Conservation (phyloP, 2,329 filamentous ascomycete genomes). For the Neoarthrinium moseri region DNA sequence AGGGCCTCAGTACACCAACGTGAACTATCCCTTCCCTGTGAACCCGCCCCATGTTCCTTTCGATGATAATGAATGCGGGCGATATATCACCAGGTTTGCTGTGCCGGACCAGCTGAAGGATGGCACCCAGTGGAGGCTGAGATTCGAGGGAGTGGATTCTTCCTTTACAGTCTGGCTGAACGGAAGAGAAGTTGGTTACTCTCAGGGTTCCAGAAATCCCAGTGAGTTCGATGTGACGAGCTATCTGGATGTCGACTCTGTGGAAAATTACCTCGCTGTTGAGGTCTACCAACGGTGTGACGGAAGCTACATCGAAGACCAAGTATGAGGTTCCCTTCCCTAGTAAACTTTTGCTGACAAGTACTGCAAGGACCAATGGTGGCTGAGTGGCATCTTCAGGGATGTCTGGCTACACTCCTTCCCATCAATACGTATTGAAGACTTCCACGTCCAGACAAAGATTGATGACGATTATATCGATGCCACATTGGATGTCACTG, state of each 20-base stretch:
- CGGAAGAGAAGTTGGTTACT: slow-evolving; percentile 65
- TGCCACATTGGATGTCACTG: slow-evolving; percentile 48
- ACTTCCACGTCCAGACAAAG: slow-evolving; percentile 55
- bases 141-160: slow-evolving; percentile 74
- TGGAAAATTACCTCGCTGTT: slow-evolving; percentile 59
- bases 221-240: slow-evolving; percentile 70
- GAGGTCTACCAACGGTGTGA: slow-evolving; percentile 73
- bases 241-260: slow-evolving; percentile 38
- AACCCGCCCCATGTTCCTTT: slow-evolving; percentile 64
- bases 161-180: slow-evolving; percentile 73
- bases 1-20: slow-evolving; percentile 63
- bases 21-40: slow-evolving; percentile 61
- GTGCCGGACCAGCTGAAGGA: slow-evolving; percentile 44
- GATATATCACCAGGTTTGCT: slow-evolving; percentile 58
- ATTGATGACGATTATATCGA: slow-evolving; percentile 54
- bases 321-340: slow-evolving; percentile 25
- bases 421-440: slow-evolving; percentile 50
- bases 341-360: neutral
- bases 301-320: slow-evolving; percentile 71
- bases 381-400: slow-evolving; percentile 66
- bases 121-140: slow-evolving; percentile 59
- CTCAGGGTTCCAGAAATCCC: slow-evolving; percentile 70
- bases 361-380: slow-evolving; percentile 60
- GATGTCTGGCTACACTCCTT: slow-evolving; percentile 67
- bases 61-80: slow-evolving; percentile 64